Evolutionary conservation across 306 rosid species (phyloP).

Genomic region (Coriaria nepalensis): DNA sequence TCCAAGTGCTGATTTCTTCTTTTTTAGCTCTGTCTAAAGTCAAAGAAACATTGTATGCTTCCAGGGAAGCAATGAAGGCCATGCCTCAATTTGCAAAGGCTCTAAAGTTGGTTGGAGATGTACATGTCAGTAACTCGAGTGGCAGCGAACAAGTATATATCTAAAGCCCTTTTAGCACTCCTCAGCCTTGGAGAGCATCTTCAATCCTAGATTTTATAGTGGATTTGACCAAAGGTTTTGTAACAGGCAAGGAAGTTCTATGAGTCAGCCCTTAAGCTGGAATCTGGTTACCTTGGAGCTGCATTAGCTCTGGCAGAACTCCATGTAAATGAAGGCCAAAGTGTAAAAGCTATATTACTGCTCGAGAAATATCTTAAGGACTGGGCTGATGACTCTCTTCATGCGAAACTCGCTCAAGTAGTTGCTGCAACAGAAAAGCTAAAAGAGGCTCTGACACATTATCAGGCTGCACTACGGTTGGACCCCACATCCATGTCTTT

Average conservation of each 20-base stretch:
- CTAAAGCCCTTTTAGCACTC: slow-evolving; percentile 5
- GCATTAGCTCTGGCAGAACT: slow-evolving; percentile 98
- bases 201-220: slow-evolving; percentile 12
- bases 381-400: slow-evolving; percentile 99
- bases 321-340: slow-evolving; percentile 91
- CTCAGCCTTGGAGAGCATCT: slow-evolving; percentile 14
- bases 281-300: slow-evolving; percentile 98
- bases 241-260: slow-evolving; percentile 88
- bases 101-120: slow-evolving; percentile 91
- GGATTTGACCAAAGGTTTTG: slow-evolving; percentile 12
- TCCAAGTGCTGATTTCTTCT: slow-evolving; percentile 16
- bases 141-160: slow-evolving; percentile 89
- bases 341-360: slow-evolving; percentile 80
- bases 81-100: slow-evolving; percentile 99
- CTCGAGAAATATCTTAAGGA: slow-evolving; percentile 93
- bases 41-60: slow-evolving; percentile 90
- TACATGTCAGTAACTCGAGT: slow-evolving; percentile 76
- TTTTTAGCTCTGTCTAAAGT: slow-evolving; percentile 72
- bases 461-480: slow-evolving; percentile 91
- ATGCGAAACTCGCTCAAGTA: slow-evolving; percentile 94
- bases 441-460: slow-evolving; percentile 88
- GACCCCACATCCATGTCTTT: slow-evolving; percentile 5
- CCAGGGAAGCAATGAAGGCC: slow-evolving; percentile 99
- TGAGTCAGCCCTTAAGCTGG: slow-evolving; percentile 98
- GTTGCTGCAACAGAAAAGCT: slow-evolving; percentile 90